Base-by-base conservation (phyloP, 352 stramenopile genomes). In the Pythium brachiatum region DNA sequence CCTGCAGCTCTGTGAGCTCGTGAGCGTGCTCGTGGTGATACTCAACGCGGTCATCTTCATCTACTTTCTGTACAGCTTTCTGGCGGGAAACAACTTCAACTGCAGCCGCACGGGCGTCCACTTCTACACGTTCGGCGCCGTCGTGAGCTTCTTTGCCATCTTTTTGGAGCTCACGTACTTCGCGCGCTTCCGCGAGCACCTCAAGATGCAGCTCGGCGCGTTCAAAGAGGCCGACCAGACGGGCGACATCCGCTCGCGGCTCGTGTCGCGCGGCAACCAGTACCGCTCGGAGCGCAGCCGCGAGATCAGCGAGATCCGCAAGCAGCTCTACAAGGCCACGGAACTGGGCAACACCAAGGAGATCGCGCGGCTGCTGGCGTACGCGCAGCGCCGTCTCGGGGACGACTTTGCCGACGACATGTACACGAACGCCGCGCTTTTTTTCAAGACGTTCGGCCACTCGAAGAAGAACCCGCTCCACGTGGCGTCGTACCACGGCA, bases 401-500 rank as follows among this genome's bases (percentile, higher is more conserved):
- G 68, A 78, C 7, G 74, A 84, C 29, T 92, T 92, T 48, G 76
- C 76, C 1, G 60, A 79, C 13, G 69, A 79, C 9, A 81, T 92
- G 72, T 94, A 94, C 64, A 55, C 48, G 7, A 77, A 77, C 36
- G 75, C 86, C 2, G 65, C 54, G 21, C 51, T 90, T 5, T 68
- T 78, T n/a, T 83, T 78, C 48, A 64, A 69, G 31, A 68, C 85
- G 5, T 92, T 94, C 29, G 74, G 75, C 43, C 69, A 72, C 29
- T 91, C 83, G 25, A 86, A 87, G 59, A 94, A 94, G 72, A 94
- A 94, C 53, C 85, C 85, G 7, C 66, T 94, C 38, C 85, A 94
- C 50, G 69, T 86, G n/a, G 85, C 85, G 3, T 78, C 82, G 9
- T 82, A 86, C 57, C 61, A 81, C n/a, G 81, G 83, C 57, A 86